phyloP scores from a whole-genome alignment of 2,329 filamentous ascomycete genomes.

The Fusarium zealandicum region DNA sequence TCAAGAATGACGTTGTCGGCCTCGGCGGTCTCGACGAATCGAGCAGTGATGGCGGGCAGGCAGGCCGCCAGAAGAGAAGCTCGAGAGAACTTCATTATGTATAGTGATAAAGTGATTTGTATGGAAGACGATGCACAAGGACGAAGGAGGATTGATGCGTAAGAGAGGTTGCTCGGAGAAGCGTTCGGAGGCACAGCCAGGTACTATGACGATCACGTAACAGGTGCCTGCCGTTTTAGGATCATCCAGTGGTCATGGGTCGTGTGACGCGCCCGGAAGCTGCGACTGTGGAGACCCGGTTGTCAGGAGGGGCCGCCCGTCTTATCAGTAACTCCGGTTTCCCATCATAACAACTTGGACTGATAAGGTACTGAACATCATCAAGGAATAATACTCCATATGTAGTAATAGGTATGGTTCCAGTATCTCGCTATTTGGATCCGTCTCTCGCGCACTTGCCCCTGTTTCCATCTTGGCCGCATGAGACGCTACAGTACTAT shows the following conservation, averaged over 20 bases:
- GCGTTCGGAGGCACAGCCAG: slow-evolving; percentile 23
- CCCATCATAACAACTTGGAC: no score
- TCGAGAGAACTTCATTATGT: slow-evolving; percentile 60
- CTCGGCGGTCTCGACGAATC: slow-evolving; percentile 63
- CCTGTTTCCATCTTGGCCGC: no score
- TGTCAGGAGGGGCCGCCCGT: slow-evolving; percentile 14
- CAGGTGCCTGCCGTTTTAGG: slow-evolving; percentile 32
- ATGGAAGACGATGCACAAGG: slow-evolving; percentile 1
- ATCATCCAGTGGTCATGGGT: slow-evolving; percentile 18
- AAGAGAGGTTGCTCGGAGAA: slow-evolving; percentile 18
- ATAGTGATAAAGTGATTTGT: background rate
- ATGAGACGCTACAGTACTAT: no score
- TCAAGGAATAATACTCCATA: background rate
- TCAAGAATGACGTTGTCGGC: slow-evolving; percentile 59
- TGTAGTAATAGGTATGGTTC: no score
- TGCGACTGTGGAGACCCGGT: slow-evolving; percentile 30
- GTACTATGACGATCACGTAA: slow-evolving; percentile 36
- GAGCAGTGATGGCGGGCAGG: slow-evolving; percentile 61
- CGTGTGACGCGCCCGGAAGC: slow-evolving; percentile 31
- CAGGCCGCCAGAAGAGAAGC: slow-evolving; percentile 62
- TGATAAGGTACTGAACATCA: background rate
- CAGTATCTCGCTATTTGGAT: no score
- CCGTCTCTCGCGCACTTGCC: no score
- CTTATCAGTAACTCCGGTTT: no score
- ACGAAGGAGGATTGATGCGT: slow-evolving; percentile 10